A percentile compares a stretch with the other conserved stretches of the same genome.
Evolutionary conservation across 176 grass and related monocot species (phyloP).

Genomic region (Carex cristatella): DNA sequence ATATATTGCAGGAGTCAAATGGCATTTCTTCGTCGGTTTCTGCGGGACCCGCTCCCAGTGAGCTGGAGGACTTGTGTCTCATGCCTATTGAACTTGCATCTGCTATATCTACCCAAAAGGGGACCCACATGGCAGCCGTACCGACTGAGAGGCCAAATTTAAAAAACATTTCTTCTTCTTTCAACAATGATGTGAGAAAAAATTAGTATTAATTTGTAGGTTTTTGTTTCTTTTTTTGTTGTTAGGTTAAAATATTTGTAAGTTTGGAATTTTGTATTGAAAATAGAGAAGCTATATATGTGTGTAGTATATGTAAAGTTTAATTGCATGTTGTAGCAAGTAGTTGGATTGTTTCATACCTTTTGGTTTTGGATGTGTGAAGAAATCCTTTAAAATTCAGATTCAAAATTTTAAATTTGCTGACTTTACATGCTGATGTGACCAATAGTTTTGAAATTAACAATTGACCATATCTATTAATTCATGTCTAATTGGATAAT

Average conservation of each 20-base stretch:
- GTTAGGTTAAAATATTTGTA: not conserved
- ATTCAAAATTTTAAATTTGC: not conserved
- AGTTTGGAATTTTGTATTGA: not conserved
- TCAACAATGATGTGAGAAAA: not conserved
- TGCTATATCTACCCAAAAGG: constrained; percentile 48
- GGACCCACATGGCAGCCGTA: constrained; percentile 7
- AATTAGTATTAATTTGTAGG: not conserved
- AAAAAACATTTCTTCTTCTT: not conserved
- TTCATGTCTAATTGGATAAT: not conserved
- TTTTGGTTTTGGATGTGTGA: too few relatives aligned
- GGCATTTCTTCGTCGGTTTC: not conserved
- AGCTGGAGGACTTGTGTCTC: constrained; percentile 39
- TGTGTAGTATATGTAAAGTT: not conserved
- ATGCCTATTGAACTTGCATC: constrained; percentile 79
- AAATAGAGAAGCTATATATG: not conserved
- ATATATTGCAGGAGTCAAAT: not conserved
- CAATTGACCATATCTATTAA: too few relatives aligned
- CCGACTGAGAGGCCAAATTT: constrained; percentile 27
- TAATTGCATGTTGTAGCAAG: too few relatives aligned
- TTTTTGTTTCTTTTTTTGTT: not conserved
- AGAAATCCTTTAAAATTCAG: too few relatives aligned
- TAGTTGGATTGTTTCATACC: too few relatives aligned
- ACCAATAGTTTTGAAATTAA: not conserved
- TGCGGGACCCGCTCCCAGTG: constrained; percentile 11
- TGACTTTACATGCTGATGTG: not conserved